Evolutionary conservation across 441 rosid species (phyloP).

Genomic region (Erodium moschatum): DNA sequence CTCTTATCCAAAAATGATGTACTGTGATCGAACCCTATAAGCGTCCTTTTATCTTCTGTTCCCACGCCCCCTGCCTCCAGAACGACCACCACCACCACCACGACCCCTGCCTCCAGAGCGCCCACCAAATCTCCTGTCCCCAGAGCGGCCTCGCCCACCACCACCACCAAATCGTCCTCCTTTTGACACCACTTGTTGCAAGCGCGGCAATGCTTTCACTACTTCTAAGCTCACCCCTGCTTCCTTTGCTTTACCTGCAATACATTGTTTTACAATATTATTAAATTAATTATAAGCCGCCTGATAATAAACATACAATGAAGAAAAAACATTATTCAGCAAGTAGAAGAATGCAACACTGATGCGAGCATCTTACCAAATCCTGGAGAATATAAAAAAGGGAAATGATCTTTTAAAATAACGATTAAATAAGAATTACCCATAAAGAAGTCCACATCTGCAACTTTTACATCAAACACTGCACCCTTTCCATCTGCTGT

Average conservation of each 20-base stretch:
- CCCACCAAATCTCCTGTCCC: conserved; percentile 19
- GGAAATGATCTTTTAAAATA: neutral
- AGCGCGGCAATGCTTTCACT: conserved; percentile 53
- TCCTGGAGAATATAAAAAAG: neutral
- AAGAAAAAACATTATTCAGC: no score
- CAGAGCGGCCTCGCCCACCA: conserved; percentile 27
- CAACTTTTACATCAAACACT: conserved; percentile 60
- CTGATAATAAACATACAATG: neutral
- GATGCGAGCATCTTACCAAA: no score
- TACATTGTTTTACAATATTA: neutral
- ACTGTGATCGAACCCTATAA: no score
- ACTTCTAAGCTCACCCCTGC: conserved; percentile 58
- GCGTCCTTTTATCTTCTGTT: neutral
- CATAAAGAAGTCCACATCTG: conserved; percentile 51
- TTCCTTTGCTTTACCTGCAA: conserved; percentile 60
- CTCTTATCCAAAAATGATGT: no score
- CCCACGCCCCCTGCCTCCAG: neutral
- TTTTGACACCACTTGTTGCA: conserved; percentile 58
- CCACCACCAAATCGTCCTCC: conserved; percentile 53
- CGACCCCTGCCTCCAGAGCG: neutral
- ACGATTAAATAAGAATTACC: conserved; percentile 24
- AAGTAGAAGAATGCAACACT: no score
- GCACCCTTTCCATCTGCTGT: conserved; percentile 73
- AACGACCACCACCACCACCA: neutral
- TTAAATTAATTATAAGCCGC: neutral